Evolutionary conservation across 2,329 filamentous ascomycete species (phyloP).

Genomic region (Epicoccum sorghinum): DNA sequence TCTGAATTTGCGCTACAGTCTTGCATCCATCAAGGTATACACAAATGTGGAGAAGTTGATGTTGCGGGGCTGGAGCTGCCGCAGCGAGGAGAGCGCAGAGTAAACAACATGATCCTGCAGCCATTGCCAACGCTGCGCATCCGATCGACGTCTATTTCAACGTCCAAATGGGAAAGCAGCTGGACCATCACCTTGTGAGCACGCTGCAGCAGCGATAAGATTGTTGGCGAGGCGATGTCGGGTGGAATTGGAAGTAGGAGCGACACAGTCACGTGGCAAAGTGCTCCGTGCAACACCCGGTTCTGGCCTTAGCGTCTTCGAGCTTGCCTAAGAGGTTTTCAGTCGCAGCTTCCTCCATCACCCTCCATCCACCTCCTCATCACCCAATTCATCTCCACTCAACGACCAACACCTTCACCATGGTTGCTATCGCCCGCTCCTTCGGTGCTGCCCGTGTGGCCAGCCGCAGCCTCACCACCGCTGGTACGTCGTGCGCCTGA

Average conservation of each 20-base stretch:
- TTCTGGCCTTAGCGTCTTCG: constrained; percentile 26
- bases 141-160: no score
- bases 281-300: constrained; percentile 9
- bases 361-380: constrained; percentile 19
- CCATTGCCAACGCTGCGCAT: constrained; percentile 5
- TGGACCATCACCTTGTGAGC: neutral
- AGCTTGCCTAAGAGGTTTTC: constrained; percentile 21
- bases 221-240: constrained; percentile 19
- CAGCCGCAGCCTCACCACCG: constrained; percentile 48
- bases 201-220: constrained; percentile 8
- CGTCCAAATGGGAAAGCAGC: neutral
- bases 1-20: no score
- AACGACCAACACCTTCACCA: constrained; percentile 46
- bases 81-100: neutral
- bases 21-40: neutral
- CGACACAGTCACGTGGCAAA: constrained; percentile 6
- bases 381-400: constrained; percentile 49
- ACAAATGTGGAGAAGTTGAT: constrained; percentile 17
- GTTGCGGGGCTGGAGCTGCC: constrained; percentile 15
- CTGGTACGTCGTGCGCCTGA: constrained; percentile 38
- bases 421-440: constrained; percentile 50
- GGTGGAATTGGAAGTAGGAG: constrained; percentile 11
- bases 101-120: constrained; percentile 1
- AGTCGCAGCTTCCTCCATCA: constrained; percentile 19
- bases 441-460: constrained; percentile 50